Evolutionary conservation across 768 basidiomycete genomes (phyloP).

Genomic region (Podaxis mareebaensis): DNA sequence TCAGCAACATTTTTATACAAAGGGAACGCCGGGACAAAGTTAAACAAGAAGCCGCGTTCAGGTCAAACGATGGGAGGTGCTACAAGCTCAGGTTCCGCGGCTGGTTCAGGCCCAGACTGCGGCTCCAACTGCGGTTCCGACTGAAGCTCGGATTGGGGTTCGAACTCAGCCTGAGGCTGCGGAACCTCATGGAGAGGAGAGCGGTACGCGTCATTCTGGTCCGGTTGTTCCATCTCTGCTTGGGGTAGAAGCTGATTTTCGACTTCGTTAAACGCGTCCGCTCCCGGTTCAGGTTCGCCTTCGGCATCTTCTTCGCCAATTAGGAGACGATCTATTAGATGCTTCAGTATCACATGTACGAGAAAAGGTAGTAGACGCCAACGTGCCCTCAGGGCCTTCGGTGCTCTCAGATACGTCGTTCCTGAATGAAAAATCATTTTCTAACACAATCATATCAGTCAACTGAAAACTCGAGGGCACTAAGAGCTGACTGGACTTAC

Average conservation of each 20-base stretch:
- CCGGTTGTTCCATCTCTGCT: background rate
- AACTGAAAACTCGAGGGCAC: background rate
- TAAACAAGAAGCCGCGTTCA: background rate
- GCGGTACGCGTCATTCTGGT: background rate
- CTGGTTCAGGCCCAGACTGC: background rate
- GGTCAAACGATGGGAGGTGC: background rate
- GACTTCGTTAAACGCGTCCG: background rate
- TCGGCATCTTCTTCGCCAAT: conserved; percentile 14
- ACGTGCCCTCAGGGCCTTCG: conserved; percentile 1
- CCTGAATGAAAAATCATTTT: conserved; percentile 16
- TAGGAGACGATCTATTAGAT: background rate
- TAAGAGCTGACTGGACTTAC: background rate
- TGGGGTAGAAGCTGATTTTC: background rate
- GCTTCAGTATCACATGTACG: background rate
- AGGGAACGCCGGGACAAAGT: background rate
- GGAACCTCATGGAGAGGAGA: background rate
- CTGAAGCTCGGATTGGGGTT: background rate
- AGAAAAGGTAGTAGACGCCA: background rate
- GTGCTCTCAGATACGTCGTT: conserved; percentile 10
- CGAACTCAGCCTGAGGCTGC: background rate
- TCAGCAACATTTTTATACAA: no score
- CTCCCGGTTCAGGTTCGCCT: conserved; percentile 9
- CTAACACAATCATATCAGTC: background rate
- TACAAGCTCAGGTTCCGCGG: background rate
- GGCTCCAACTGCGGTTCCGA: background rate